Base-by-base conservation (phyloP, 768 basidiomycete genomes). In the Kwoniella sp. region DNA sequence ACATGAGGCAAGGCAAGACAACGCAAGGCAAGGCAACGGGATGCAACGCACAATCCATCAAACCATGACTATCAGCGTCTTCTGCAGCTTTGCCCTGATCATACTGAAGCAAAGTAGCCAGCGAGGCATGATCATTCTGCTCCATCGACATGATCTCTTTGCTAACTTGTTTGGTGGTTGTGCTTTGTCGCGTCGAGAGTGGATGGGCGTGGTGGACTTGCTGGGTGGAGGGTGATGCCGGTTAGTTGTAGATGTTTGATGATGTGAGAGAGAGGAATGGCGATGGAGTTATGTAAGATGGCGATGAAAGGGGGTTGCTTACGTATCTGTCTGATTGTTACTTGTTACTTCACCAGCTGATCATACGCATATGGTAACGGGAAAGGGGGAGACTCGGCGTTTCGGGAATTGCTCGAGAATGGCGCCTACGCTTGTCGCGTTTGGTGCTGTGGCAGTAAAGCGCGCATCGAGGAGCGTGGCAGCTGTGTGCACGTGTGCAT, bases 271-370 rank as follows among this genome's bases (percentile, higher is more conserved):
- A 58, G 33, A 25, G 37, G n/a, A 30, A 17, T 21, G 53, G n/a
- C 30, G 25, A 40, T 24, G 53, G 55, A 51, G 62, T 64, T 64
- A 64, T 64, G 62, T 64, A 64, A 64, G 48, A 25, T 36, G 58
- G 21, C 40, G 40, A 21, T n/a, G 49, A 19, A 29, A 10, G 36
- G 47, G 2, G 33, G 21, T 22, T 58, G 58, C 58, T 60, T 60
- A 60, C 58, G 58, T 60, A 60, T 60, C 58, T 58, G 13, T 33
- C 33, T 33, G 33, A n/a, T n/a, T n/a, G n/a, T n/a, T n/a, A n/a
- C n/a, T n/a, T n/a, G n/a, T n/a, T n/a, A 27, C 17, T 24, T 29
- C 53, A 54, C 25, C 53, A 54, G 33, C 33, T 33, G 33, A 33
- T 27, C 24, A 37, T 4, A 3, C 3, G 22, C 15, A n/a, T n/a